Percentiles rank a stretch among this genome's conserved stretches.
Conservation (phyloP, 2,329 filamentous ascomycete species). For the Phialocephala sp. region DNA sequence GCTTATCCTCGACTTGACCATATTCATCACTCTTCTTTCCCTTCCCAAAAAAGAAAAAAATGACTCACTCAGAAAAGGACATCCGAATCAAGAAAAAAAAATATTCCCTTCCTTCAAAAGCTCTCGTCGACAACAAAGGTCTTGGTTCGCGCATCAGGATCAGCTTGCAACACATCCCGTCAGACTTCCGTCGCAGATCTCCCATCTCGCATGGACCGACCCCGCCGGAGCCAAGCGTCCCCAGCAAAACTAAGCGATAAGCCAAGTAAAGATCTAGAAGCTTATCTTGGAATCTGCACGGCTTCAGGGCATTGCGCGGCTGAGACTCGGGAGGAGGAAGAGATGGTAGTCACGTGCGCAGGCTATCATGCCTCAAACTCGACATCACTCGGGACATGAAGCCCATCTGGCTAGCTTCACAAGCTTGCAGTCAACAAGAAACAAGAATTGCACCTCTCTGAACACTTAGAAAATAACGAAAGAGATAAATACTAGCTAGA, state of each 20-base stretch:
- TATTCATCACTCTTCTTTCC: no score
- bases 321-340: not conserved
- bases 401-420: no score
- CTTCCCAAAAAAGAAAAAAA: no score
- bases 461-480: not conserved
- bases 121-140: no score
- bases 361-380: no score
- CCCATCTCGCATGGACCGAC: not conserved
- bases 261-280: not conserved
- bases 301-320: not conserved
- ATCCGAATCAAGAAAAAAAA: no score
- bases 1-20: not conserved
- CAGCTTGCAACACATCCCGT: not conserved
- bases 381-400: no score
- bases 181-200: constrained; percentile 8
- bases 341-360: no score
- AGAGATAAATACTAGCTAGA: not conserved
- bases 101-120: no score
- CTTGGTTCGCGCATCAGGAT: not conserved
- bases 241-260: no score
- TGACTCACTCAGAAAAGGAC: not conserved
- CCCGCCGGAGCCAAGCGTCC: not conserved
- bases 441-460: not conserved
- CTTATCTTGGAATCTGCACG: not conserved
- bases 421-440: not conserved